Percentiles rank a stretch among this genome's conserved stretches.
These are phyloP conservation scores for Malassezia pachydermatis DNA, from an alignment of 1,284 basidiomycete genomes.

Conservation along the genomic window DNA sequence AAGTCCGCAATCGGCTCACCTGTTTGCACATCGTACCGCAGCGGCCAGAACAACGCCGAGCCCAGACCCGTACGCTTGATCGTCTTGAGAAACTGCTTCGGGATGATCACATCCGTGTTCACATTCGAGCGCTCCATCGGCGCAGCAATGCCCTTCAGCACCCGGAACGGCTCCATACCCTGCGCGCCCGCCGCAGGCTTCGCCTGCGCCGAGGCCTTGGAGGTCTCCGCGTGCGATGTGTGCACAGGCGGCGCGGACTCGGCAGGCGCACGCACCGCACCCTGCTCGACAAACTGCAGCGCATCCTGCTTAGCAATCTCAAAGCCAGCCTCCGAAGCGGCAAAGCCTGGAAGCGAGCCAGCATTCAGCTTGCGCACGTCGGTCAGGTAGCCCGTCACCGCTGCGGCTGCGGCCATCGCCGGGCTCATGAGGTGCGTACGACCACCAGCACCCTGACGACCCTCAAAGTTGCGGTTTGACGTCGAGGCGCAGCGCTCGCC, in stretches of 20 bases:
- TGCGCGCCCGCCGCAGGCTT: constrained; percentile 13
- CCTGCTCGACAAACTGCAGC: constrained; percentile 33
- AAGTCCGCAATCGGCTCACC: constrained; percentile 33
- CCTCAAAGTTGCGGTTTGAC: constrained; percentile 48
- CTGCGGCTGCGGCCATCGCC: constrained; percentile 45
- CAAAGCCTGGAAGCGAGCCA: constrained; percentile 24
- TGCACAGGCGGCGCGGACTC: constrained; percentile 2
- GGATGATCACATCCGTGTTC: constrained; percentile 47
- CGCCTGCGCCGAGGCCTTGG: background rate
- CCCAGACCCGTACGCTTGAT: constrained; percentile 46
- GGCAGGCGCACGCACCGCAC: constrained; percentile 10
- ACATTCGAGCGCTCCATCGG: constrained; percentile 43
- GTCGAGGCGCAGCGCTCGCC: constrained; percentile 47
- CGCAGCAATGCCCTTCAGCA: constrained; percentile 41
- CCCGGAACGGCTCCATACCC: constrained; percentile 39
- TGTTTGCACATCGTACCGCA: constrained; percentile 41
- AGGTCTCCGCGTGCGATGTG: background rate
- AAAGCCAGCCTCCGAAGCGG: constrained; percentile 28
- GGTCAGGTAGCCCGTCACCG: constrained; percentile 44
- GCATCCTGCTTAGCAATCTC: constrained; percentile 34
- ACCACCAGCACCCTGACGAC: constrained; percentile 43
- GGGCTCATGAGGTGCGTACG: constrained; percentile 45
- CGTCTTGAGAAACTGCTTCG: constrained; percentile 46
- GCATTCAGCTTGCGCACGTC: constrained; percentile 41
- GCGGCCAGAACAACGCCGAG: constrained; percentile 38